Evolutionary conservation across 768 basidiomycete genomes (phyloP), one percentile per base, ranked within the genome.

Genomic region (Omphalotus guepiniiformis): DNA sequence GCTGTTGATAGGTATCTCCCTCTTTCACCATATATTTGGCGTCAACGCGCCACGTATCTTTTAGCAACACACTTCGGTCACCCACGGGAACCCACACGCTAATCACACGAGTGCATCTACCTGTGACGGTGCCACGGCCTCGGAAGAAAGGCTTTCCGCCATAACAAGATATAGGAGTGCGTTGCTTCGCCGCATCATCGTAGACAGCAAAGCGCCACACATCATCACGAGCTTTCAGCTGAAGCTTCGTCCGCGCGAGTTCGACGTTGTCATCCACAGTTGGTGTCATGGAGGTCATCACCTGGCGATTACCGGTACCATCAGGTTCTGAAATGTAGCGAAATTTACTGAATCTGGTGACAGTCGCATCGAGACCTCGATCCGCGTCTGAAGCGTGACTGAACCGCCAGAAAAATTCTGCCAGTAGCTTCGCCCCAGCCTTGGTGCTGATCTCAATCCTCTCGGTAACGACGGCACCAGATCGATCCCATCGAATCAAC

Each of bases 401-500:
- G 47, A 64, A 68, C 3, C 58, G 57, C 57, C 58, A 63, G 6
- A 70, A 42, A 46, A 67, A 70, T 3, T 61, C 53, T 8, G 56
- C 50, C 1, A 72, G 52, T 1, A 48, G 18, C 9, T n/a, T n/a
- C n/a, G 9, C n/a, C 30, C 11, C 42, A 22, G 9, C 50, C 29
- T 16, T 51, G 5, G 8, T 55, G 53, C 0, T 61, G n/a, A 4
- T 50, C 8, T 4, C 43, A 39, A 23, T 58, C 57, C 37, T n/a
- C 21, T 50, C 46, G 0, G 66, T 54, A 4, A 67, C 63, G 12
- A 70, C 52, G 0, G 51, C 55, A 6, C 65, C 70, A 2, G 63
- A 51, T 3, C 68, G 59, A 43, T 71, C 70, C 51, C 59, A 57
- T 3, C 60, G 57, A 16, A 71, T 53, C 28, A 70, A 46, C 2